Evolutionary conservation across 805 yeast species (phyloP).

Genomic region (Zygoascus flipseniorum): DNA sequence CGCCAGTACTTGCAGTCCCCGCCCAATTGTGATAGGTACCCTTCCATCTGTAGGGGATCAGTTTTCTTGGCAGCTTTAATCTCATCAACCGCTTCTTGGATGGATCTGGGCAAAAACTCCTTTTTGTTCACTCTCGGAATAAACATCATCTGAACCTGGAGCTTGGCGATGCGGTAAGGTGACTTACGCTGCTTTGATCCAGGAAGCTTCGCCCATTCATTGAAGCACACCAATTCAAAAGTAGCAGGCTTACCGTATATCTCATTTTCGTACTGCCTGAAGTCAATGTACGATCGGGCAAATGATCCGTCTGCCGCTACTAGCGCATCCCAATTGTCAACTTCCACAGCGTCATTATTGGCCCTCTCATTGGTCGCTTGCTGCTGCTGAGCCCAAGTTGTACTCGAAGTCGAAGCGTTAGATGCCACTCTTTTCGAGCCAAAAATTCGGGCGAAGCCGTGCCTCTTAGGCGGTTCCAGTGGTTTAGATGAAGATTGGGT

Average conservation of each 20-base stretch:
- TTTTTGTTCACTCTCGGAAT: constrained; percentile 45
- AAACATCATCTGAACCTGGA: constrained; percentile 49
- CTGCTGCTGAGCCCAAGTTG: not conserved
- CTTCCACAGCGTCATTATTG: not conserved
- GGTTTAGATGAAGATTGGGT: not conserved
- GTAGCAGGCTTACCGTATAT: constrained; percentile 46
- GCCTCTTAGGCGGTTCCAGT: constrained; percentile 7
- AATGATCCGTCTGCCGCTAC: constrained; percentile 86
- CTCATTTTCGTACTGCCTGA: constrained; percentile 48
- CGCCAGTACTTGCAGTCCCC: constrained; percentile 77
- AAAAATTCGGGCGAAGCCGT: constrained; percentile 12
- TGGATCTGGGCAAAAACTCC: constrained; percentile 40
- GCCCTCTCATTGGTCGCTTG: not conserved
- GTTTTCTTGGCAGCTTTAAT: constrained; percentile 21
- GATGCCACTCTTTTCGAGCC: not conserved
- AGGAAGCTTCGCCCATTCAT: constrained; percentile 61
- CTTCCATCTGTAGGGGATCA: constrained; percentile 36
- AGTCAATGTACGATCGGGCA: constrained; percentile 67
- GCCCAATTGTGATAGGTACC: constrained; percentile 79
- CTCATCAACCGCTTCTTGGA: constrained; percentile 34
- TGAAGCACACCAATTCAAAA: constrained; percentile 55
- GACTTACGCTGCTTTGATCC: constrained; percentile 7
- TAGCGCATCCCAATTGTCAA: constrained; percentile 42
- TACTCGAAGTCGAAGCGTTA: not conserved
- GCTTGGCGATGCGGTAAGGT: constrained; percentile 40